Evolutionary conservation across 305 asterid genomes (phyloP).

Genomic region (Fraxinus greggii): DNA sequence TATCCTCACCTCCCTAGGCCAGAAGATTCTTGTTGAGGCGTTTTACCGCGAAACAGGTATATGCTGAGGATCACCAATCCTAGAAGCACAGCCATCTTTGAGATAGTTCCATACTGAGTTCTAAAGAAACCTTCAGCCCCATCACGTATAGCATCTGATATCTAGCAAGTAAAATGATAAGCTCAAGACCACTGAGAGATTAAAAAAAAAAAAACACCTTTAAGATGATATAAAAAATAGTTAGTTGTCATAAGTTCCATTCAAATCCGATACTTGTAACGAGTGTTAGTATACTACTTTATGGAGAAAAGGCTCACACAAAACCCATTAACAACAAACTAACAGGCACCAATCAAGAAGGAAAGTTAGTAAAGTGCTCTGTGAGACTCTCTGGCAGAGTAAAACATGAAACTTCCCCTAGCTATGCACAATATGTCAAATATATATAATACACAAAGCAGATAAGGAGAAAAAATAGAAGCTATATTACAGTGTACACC

Average conservation of each 20-base stretch:
- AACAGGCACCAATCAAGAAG: constrained; percentile 13
- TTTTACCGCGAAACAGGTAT: constrained; percentile 82
- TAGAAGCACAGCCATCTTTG: constrained; percentile 87
- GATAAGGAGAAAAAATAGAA: neutral
- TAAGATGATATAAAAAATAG: neutral
- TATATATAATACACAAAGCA: neutral
- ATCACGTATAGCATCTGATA: constrained; percentile 99
- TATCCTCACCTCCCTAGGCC: constrained; percentile 80
- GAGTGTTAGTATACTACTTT: neutral
- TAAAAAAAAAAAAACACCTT: neutral
- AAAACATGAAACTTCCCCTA: constrained; percentile 3
- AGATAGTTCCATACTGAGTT: constrained; percentile 94
- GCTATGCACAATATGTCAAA: constrained; percentile 9
- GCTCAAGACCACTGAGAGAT: constrained; percentile 31
- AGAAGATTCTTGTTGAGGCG: constrained; percentile 92
- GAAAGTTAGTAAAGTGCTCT: constrained; percentile 11
- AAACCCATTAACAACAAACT: constrained; percentile 9
- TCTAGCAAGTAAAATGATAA: constrained; percentile 54
- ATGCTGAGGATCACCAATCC: constrained; percentile 73
- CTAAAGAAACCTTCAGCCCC: constrained; percentile 99
- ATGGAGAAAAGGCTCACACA: neutral
- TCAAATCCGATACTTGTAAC: constrained; percentile 8
- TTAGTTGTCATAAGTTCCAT: neutral
- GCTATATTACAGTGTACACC: neutral
- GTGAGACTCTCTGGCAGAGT: constrained; percentile 11